Percentiles rank a stretch among this genome's conserved stretches.
Evolutionary conservation across 768 basidiomycete species (phyloP).

Genomic region (Xerocomellus amylosporus): DNA sequence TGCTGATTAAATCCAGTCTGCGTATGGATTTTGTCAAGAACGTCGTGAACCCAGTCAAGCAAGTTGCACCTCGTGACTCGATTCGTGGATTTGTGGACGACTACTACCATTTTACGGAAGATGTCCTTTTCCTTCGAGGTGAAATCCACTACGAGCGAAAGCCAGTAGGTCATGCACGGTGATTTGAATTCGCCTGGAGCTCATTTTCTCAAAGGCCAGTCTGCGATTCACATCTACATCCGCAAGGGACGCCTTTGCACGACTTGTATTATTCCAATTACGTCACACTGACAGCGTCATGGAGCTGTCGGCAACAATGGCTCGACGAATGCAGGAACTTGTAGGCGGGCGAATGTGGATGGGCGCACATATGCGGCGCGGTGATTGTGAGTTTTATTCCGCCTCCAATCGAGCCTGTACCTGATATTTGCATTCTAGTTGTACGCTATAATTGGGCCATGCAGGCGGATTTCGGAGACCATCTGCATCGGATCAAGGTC

Average conservation of each 20-base stretch:
- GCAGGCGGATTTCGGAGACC: slow-evolving; percentile 35
- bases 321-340: slow-evolving; percentile 30
- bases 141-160: slow-evolving; percentile 41
- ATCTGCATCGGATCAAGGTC: slow-evolving; percentile 35
- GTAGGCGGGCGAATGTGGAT: slow-evolving; percentile 39
- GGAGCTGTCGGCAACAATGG: slow-evolving; percentile 32
- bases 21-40: slow-evolving; percentile 45
- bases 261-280: slow-evolving; percentile 32
- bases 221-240: slow-evolving; percentile 33
- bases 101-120: slow-evolving; percentile 31
- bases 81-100: slow-evolving; percentile 43
- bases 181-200: background rate
- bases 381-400: slow-evolving; percentile 35
- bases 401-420: too few relatives aligned
- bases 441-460: slow-evolving; percentile 36
- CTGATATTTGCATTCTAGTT: slow-evolving; percentile 18
- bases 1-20: slow-evolving; percentile 28
- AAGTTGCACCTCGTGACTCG: slow-evolving; percentile 35
- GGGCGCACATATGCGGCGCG: slow-evolving; percentile 44
- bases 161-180: slow-evolving; percentile 28
- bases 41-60: slow-evolving; percentile 37
- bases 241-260: slow-evolving; percentile 33
- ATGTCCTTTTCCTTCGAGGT: slow-evolving; percentile 41
- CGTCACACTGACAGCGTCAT: slow-evolving; percentile 28
- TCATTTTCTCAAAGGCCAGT: slow-evolving; percentile 27